Evolutionary conservation across 345 rosid species (phyloP), one percentile per base, ranked within the genome.

Genomic region (Citrus inodora): DNA sequence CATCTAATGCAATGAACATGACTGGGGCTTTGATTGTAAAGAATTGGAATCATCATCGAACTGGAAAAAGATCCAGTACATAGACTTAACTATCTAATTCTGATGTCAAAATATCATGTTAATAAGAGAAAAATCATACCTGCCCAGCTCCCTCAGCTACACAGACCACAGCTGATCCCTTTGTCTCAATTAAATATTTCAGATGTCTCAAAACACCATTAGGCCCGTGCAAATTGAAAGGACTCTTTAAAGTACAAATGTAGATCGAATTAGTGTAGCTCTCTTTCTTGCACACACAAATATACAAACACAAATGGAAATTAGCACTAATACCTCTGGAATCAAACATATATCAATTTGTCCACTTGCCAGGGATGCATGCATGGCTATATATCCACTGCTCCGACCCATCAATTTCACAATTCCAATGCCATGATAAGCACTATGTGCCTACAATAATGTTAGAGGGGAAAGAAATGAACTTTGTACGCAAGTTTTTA

Each of bases 121-220:
- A 27, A 37, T 21, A 66, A 73, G 27, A 69, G 63, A 32, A 40
- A 46, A 77, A 77, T 32, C 65, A 24, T 74, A 97, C 98, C 97
- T 94, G 99, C 42, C 99, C 99, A 78, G 99, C 98, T 87, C 99
- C 98, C 90, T 97, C 99, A 42, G 98, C 99, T 67, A 93, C 92
- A 87, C 98, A 97, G 81, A 97, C 85, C 61, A 97, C 99, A 83
- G 97, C 98, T 0, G 98, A 97, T 78, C 99, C 98, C 87, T 97
- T 94, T 70, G 92, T 97, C 89, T 93, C 94, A 79, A 97, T 85
- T 33, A 97, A 88, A 82, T 93, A 94, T 78, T 92, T 94, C 74
- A 97, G 86, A 87, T 97, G 99, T 76, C 86, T 87, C 81, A 97
- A 68, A 65, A 97, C 92, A 72, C 99, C 99, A 88, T 89, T 87